Evolutionary conservation across 805 yeast species (phyloP).

Genomic region (Hemisphaericaspora nanyangensis): DNA sequence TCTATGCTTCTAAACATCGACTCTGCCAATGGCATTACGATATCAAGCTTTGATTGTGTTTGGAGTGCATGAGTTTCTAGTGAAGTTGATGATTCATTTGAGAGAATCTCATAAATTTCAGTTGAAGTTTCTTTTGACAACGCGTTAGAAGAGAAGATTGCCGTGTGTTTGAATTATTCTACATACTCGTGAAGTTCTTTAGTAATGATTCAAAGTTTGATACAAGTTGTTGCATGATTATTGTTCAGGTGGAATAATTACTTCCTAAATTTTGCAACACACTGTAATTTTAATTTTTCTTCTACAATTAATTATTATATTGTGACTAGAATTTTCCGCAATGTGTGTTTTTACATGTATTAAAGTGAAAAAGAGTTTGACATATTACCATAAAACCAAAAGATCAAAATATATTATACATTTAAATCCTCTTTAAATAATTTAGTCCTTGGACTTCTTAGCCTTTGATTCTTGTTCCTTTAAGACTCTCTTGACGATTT

Average conservation of each 20-base stretch:
- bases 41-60: conserved; percentile 3
- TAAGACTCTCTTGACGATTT: conserved; percentile 98
- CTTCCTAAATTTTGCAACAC: conserved; percentile 7
- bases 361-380: conserved; percentile 4
- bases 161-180: no score
- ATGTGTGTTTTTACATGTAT: conserved; percentile 1
- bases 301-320: no score
- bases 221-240: background rate
- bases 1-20: conserved; percentile 1
- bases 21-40: conserved; percentile 4
- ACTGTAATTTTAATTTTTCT: background rate
- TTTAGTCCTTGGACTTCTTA: conserved; percentile 46
- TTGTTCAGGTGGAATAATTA: no score
- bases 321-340: no score
- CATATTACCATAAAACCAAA: conserved; percentile 6
- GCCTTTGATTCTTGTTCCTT: conserved; percentile 94
- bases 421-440: conserved; percentile 5
- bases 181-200: conserved; percentile 3
- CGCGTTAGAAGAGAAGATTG: no score
- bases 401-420: conserved; percentile 5
- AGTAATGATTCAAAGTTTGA: conserved; percentile 1
- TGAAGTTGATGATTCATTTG: background rate
- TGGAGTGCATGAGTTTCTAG: background rate
- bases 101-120: background rate
- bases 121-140: conserved; percentile 1